Conservation (phyloP, 305 asterid species). For the Solanum hybrid region DNA sequence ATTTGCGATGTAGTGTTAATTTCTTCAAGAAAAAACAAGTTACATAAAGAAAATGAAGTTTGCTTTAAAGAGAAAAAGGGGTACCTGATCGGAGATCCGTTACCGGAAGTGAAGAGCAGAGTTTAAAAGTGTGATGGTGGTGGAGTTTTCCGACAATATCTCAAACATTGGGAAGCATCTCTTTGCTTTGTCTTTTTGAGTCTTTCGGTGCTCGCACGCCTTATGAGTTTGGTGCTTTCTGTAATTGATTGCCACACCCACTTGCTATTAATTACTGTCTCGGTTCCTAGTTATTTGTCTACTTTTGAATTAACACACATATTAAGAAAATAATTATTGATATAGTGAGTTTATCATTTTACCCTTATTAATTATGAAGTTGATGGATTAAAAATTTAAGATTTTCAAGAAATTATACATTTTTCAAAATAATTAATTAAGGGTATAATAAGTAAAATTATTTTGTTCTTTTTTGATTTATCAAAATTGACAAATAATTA, state of each 20-base stretch:
- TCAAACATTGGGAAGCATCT: constrained; percentile 2
- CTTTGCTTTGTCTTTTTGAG: not conserved
- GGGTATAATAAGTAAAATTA: too few relatives aligned
- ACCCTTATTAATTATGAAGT: too few relatives aligned
- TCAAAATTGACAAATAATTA: too few relatives aligned
- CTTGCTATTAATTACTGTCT: not conserved
- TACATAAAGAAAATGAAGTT: not conserved
- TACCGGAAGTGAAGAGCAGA: not conserved
- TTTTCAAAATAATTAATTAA: too few relatives aligned
- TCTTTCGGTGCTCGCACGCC: not conserved
- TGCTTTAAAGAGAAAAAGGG: not conserved
- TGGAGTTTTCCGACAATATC: not conserved
- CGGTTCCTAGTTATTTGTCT: too few relatives aligned
- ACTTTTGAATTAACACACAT: too few relatives aligned
- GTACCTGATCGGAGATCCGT: not conserved
- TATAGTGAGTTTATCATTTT: too few relatives aligned
- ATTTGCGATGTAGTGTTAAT: not conserved
- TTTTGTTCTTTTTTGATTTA: too few relatives aligned
- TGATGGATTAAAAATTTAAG: too few relatives aligned
- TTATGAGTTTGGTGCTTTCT: not conserved
- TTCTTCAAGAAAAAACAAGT: not conserved
- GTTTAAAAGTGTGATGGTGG: not conserved
- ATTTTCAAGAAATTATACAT: too few relatives aligned
- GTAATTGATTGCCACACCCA: not conserved
- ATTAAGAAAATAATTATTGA: too few relatives aligned